Conservation (phyloP, 2,329 filamentous ascomycete genomes). For the Penicillium psychrosexuale region DNA sequence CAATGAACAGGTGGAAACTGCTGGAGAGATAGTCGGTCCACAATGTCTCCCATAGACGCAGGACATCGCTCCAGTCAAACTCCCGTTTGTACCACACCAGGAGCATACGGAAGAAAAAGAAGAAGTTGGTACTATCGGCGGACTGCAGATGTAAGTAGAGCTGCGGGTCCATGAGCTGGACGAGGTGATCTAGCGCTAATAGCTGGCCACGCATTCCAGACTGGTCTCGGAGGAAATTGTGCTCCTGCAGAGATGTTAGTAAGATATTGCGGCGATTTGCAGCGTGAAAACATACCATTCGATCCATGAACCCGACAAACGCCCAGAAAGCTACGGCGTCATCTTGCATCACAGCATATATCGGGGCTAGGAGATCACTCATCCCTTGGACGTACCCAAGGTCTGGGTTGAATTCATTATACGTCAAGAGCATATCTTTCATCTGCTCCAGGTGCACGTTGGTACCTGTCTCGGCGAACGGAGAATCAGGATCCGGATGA, state of each 20-base stretch:
- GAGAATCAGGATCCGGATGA: slow-evolving; percentile 92
- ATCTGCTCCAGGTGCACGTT: slow-evolving; percentile 98
- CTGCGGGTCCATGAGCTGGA: slow-evolving; percentile 94
- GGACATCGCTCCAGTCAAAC: slow-evolving; percentile 82
- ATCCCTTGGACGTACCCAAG: slow-evolving; percentile 98
- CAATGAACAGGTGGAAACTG: slow-evolving; percentile 92
- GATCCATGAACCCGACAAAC: slow-evolving; percentile 92
- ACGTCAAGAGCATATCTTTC: slow-evolving; percentile 98
- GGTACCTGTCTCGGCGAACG: slow-evolving; percentile 87
- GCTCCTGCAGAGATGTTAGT: slow-evolving; percentile 53
- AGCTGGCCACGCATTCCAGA: slow-evolving; percentile 94
- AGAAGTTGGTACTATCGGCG: slow-evolving; percentile 96
- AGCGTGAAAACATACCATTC: slow-evolving; percentile 60
- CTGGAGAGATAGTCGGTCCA: slow-evolving; percentile 92
- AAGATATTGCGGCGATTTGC: neutral
- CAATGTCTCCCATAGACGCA: slow-evolving; percentile 84
- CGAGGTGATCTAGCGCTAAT: slow-evolving; percentile 84
- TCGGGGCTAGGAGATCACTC: slow-evolving; percentile 92
- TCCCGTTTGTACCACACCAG: slow-evolving; percentile 99
- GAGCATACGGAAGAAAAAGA: slow-evolving; percentile 99
- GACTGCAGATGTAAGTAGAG: slow-evolving; percentile 86
- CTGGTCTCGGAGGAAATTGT: slow-evolving; percentile 93
- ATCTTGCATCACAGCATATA: slow-evolving; percentile 96
- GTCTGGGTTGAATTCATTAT: slow-evolving; percentile 96
- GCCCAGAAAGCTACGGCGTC: slow-evolving; percentile 96